Conservation (phyloP, 1,139 yeast species). For the Hemisphaericaspora subhashii region DNA sequence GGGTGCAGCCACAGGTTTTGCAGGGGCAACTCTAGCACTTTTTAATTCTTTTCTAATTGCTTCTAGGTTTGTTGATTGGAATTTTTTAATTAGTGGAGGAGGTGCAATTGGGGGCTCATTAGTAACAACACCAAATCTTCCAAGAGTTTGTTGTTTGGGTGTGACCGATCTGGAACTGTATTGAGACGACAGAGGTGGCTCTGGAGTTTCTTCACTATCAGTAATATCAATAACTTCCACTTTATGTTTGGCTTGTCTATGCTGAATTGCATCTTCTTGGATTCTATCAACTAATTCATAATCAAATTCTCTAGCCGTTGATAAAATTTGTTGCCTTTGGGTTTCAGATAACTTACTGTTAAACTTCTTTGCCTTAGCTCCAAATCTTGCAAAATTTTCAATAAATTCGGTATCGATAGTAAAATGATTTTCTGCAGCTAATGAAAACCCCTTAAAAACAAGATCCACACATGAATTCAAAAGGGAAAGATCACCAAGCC, state of each 20-base stretch:
- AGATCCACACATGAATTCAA: conserved; percentile 73
- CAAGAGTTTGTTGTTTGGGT: conserved; percentile 47
- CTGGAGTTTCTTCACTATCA: conserved; percentile 9
- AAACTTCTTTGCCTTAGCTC: conserved; percentile 62
- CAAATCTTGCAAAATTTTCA: conserved; percentile 56
- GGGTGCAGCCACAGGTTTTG: conserved; percentile 38
- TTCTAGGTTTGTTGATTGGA: conserved; percentile 39
- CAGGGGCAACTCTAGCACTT: conserved; percentile 18
- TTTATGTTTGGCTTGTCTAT: conserved; percentile 17
- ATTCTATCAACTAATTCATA: conserved; percentile 51
- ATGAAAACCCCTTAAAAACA: conserved; percentile 64
- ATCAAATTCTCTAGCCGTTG: conserved; percentile 58
- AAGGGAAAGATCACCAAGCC: conserved; percentile 76
- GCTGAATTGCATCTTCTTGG: conserved; percentile 45
- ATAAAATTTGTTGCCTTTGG: conserved; percentile 57
- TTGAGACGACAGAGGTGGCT: conserved; percentile 9
- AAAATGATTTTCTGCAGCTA: conserved; percentile 56
- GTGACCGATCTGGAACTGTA: conserved; percentile 5
- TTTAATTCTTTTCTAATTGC: conserved; percentile 41
- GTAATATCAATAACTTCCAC: conserved; percentile 8
- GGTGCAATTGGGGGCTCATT: conserved; percentile 42
- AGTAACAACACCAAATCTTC: conserved; percentile 46
- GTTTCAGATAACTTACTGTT: conserved; percentile 62
- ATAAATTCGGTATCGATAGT: conserved; percentile 50
- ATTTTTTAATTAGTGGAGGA: conserved; percentile 35